Conservation (phyloP, 2,329 filamentous ascomycete genomes). For the Alternaria arbusti region DNA sequence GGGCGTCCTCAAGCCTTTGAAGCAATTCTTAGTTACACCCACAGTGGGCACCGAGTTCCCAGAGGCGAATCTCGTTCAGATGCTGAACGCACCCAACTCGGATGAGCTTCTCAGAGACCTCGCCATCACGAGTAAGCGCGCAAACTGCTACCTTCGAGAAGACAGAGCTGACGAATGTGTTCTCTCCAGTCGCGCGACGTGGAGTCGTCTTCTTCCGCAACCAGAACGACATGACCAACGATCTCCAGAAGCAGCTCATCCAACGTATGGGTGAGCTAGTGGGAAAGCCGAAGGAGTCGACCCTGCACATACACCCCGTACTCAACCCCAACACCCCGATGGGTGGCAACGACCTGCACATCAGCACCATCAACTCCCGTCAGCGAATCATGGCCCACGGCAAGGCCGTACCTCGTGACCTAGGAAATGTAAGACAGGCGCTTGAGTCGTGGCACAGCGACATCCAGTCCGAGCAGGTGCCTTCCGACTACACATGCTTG, state of each 20-base stretch:
- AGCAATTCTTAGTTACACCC: slow-evolving; percentile 7
- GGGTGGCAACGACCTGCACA: slow-evolving; percentile 5
- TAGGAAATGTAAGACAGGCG: slow-evolving; percentile 2
- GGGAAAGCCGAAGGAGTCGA: slow-evolving; percentile 6
- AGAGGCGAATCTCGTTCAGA: slow-evolving; percentile 6
- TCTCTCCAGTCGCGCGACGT: neutral
- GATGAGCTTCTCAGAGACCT: slow-evolving; percentile 8
- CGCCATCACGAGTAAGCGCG: slow-evolving; percentile 2
- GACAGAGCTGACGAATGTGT: neutral
- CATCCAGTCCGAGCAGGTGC: slow-evolving; percentile 7
- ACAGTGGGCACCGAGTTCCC: slow-evolving; percentile 11
- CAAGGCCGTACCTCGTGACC: slow-evolving; percentile 4
- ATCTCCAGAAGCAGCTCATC: slow-evolving; percentile 6
- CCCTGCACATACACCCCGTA: slow-evolving; percentile 5
- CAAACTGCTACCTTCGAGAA: neutral
- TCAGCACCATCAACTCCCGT: slow-evolving; percentile 10
- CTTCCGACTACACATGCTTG: slow-evolving; percentile 10
- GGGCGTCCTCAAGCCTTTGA: slow-evolving; percentile 7
- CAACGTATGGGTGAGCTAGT: slow-evolving; percentile 5
- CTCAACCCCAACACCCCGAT: slow-evolving; percentile 2
- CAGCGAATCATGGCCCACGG: slow-evolving; percentile 4
- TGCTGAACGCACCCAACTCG: slow-evolving; percentile 6
- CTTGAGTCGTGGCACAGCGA: slow-evolving; percentile 8
- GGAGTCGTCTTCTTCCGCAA: slow-evolving; percentile 7
- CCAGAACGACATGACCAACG: slow-evolving; percentile 6